Conservation (phyloP, 1,284 basidiomycete species). For the Pyrrhoderma lamaoense region DNA sequence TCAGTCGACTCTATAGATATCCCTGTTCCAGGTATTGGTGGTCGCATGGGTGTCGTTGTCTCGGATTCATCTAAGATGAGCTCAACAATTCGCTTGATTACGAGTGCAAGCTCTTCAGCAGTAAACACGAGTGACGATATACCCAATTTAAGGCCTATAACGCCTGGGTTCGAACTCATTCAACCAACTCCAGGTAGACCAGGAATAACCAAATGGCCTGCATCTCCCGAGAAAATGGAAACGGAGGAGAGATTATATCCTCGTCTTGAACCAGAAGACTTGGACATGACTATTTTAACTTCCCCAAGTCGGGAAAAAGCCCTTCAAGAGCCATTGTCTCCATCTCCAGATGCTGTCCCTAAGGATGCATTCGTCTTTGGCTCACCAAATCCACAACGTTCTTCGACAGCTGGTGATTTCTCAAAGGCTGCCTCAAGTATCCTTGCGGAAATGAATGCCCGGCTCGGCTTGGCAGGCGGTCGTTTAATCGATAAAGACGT, state of each 20-base stretch:
- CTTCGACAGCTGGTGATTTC: conserved; percentile 55
- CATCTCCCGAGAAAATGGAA: conserved; percentile 27
- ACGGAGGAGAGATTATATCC: conserved; percentile 40
- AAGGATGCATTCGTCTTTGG: conserved; percentile 60
- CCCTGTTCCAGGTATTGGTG: conserved; percentile 15
- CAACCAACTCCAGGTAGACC: conserved; percentile 44
- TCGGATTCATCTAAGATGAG: neutral
- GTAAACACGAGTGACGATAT: conserved; percentile 30
- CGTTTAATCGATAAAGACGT: conserved; percentile 32
- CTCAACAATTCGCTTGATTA: conserved; percentile 15
- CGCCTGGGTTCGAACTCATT: conserved; percentile 58
- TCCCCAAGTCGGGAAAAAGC: conserved; percentile 29
- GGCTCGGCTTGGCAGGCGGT: conserved; percentile 44
- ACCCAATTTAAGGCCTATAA: conserved; percentile 54
- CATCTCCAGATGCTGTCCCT: conserved; percentile 35
- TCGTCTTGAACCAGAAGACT: conserved; percentile 39
- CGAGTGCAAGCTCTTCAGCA: neutral
- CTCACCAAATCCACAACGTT: conserved; percentile 55
- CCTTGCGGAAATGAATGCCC: conserved; percentile 70
- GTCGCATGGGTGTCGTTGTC: conserved; percentile 9
- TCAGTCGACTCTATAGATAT: conserved; percentile 10
- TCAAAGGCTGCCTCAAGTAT: conserved; percentile 47
- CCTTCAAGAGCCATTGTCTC: neutral
- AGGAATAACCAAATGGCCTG: conserved; percentile 33
- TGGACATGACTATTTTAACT: conserved; percentile 24